Evolutionary conservation across 495 filamentous ascomycete genomes (phyloP).

Genomic region (Cetradonia linearis): DNA sequence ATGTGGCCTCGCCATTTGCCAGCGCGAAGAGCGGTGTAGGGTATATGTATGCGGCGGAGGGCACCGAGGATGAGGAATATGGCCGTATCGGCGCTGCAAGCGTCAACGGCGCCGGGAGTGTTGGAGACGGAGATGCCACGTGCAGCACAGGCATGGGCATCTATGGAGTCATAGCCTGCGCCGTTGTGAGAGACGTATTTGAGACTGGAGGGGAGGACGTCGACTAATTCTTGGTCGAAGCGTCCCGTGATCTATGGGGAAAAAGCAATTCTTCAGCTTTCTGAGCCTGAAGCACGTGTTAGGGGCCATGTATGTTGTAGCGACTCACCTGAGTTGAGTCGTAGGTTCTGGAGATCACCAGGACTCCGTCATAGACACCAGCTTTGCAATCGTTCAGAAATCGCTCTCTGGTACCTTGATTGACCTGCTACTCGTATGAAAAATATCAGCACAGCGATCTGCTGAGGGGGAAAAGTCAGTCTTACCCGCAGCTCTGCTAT

Average conservation of each 20-base stretch:
- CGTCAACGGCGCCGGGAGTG: constrained; percentile 57
- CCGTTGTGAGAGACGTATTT: constrained; percentile 80
- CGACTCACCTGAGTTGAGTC: constrained; percentile 43
- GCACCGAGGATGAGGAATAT: constrained; percentile 65
- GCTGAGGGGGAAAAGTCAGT: background rate
- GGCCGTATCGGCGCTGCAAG: constrained; percentile 61
- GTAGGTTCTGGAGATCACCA: constrained; percentile 50
- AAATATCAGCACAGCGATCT: background rate
- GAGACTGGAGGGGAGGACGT: constrained; percentile 51
- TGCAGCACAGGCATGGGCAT: constrained; percentile 56
- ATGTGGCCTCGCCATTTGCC: constrained; percentile 47
- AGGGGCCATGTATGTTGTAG: background rate
- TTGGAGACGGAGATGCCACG: constrained; percentile 55
- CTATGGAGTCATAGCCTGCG: constrained; percentile 76
- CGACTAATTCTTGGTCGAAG: constrained; percentile 50
- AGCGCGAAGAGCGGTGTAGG: constrained; percentile 48
- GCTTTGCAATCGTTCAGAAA: constrained; percentile 44
- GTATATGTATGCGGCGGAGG: constrained; percentile 54
- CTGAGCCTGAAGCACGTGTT: background rate
- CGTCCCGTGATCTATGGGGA: constrained; percentile 45
- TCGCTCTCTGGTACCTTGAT: constrained; percentile 39
- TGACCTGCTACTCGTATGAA: constrained; percentile 42
- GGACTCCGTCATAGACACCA: constrained; percentile 47
- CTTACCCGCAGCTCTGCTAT: constrained; percentile 45
- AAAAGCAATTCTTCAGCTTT: background rate